These are phyloP conservation scores for Phyllosticta ampelicida DNA, from an alignment of 2,329 filamentous ascomycete genomes.

Conservation along the genomic window DNA sequence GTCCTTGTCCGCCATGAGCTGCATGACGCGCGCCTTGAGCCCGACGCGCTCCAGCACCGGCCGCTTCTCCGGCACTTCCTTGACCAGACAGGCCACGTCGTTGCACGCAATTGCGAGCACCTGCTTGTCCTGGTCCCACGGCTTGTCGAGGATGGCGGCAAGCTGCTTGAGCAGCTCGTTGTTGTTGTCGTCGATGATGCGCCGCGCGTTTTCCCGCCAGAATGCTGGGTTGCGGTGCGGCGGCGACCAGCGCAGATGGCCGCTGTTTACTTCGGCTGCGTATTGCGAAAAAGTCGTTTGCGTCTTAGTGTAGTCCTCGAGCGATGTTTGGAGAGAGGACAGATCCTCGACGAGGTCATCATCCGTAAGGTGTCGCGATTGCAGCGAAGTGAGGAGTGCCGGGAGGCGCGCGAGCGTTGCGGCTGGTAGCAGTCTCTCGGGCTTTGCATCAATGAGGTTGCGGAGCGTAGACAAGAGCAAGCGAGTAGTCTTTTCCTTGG, in stretches of 20 bases:
- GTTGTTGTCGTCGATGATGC: constrained; percentile 74
- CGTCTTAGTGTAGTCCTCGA: constrained; percentile 73
- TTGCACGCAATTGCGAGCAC: constrained; percentile 90
- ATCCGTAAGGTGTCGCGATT: constrained; percentile 40
- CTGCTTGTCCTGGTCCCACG: constrained; percentile 73
- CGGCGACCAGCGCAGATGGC: constrained; percentile 85
- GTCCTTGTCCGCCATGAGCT: constrained; percentile 81
- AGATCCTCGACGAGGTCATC: constrained; percentile 43
- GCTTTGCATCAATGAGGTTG: constrained; percentile 72
- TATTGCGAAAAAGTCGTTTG: constrained; percentile 59
- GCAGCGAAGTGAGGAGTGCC: constrained; percentile 46
- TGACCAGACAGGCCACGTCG: constrained; percentile 79
- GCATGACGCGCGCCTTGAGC: constrained; percentile 81
- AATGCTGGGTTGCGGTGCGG: constrained; percentile 79
- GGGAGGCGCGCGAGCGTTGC: constrained; percentile 79
- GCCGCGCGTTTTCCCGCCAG: constrained; percentile 83
- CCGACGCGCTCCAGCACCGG: constrained; percentile 71
- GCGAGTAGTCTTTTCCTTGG: constrained; percentile 95
- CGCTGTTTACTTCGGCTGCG: constrained; percentile 72
- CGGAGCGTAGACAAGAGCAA: constrained; percentile 79
- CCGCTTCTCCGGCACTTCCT: constrained; percentile 78
- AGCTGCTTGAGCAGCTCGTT: constrained; percentile 69
- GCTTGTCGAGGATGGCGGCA: constrained; percentile 74
- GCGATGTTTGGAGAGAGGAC: constrained; percentile 43
- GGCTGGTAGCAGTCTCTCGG: constrained; percentile 59